phyloP scores from a whole-genome alignment of 441 rosid genomes.

The Erodium moschatum region DNA sequence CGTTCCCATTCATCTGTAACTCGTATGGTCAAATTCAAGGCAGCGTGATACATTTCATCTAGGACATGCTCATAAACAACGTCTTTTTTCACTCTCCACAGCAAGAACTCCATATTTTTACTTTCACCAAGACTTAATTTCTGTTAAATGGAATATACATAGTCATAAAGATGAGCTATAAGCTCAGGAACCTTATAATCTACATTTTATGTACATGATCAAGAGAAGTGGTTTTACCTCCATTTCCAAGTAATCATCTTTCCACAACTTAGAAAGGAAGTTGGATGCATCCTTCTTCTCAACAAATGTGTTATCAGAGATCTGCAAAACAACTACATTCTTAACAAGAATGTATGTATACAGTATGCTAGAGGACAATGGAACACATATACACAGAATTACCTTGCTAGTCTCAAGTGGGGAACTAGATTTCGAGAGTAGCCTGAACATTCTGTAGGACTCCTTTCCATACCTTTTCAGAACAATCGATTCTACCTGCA shows the following conservation, averaged over 20 bases:
- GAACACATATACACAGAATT: constrained; percentile 9
- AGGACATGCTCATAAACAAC: constrained; percentile 39
- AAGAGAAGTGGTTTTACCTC: constrained; percentile 39
- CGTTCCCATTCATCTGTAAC: constrained; percentile 50
- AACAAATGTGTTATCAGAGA: constrained; percentile 50
- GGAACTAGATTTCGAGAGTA: constrained; percentile 41
- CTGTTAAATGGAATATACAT: constrained; percentile 31
- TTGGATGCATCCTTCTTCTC: constrained; percentile 52
- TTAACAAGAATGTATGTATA: not conserved
- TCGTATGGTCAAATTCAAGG: constrained; percentile 62
- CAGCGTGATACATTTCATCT: constrained; percentile 80
- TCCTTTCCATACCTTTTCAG: constrained; percentile 61
- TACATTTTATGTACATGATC: not conserved
- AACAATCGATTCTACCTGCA: constrained; percentile 64
- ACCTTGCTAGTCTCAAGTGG: constrained; percentile 76
- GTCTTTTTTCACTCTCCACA: constrained; percentile 70
- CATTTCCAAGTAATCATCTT: constrained; percentile 68
- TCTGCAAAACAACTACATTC: constrained; percentile 32
- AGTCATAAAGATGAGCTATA: not conserved
- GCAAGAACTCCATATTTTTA: constrained; percentile 32
- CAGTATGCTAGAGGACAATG: not conserved
- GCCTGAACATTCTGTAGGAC: constrained; percentile 69
- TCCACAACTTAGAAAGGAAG: constrained; percentile 61
- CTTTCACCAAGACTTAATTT: constrained; percentile 41
- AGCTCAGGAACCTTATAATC: constrained; percentile 5